These are phyloP conservation scores for Xanthoceras sorbifolium DNA, from an alignment of 345 rosid genomes.

Conservation along the genomic window DNA sequence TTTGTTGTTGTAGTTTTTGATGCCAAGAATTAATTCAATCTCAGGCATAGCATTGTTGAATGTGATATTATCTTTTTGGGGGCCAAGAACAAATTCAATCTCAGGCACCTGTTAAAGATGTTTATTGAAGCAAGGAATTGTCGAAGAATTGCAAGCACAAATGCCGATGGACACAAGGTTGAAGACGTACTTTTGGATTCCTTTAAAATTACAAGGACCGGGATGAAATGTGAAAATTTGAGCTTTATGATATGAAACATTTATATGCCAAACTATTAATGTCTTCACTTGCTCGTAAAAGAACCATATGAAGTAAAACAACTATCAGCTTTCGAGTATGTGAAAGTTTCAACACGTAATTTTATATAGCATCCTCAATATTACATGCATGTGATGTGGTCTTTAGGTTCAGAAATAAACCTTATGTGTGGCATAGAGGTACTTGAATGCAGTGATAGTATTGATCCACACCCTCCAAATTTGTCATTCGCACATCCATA, in stretches of 20 bases:
- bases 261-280: neutral
- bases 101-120: neutral
- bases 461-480: slow-evolving; percentile 90
- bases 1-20: neutral
- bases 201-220: neutral
- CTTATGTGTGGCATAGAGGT: slow-evolving; percentile 33
- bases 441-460: slow-evolving; percentile 58
- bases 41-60: neutral
- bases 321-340: neutral
- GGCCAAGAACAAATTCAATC: too few species aligned
- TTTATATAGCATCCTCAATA: neutral
- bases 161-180: neutral
- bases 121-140: neutral
- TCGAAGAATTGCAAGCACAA: neutral
- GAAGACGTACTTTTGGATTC: too few species aligned
- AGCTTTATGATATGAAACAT: too few species aligned
- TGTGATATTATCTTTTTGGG: too few species aligned
- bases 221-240: neutral
- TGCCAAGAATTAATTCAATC: neutral
- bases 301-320: neutral
- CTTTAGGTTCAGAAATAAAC: slow-evolving; percentile 25
- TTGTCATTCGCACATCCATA: slow-evolving; percentile 83
- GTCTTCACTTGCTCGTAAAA: neutral
- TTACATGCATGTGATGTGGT: neutral
- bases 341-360: neutral